A percentile compares a stretch with the other conserved stretches of the same genome.
These are phyloP conservation scores for Diaporthe nobilis DNA, from an alignment of 2,329 filamentous ascomycete species.

Conservation along the genomic window DNA sequence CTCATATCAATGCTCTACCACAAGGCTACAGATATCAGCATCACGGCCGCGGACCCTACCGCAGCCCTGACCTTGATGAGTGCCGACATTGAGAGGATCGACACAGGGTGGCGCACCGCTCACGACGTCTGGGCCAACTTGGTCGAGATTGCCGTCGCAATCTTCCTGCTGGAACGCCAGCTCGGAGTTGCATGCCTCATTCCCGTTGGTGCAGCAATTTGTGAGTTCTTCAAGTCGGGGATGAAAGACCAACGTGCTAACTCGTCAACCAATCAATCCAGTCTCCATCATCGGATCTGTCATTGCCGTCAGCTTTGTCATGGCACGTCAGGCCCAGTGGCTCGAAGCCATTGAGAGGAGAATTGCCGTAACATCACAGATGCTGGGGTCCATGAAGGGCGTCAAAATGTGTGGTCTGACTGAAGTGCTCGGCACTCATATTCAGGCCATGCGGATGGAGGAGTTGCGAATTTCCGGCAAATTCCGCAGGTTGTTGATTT, in stretches of 20 bases:
- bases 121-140: conserved; percentile 75
- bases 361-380: conserved; percentile 51
- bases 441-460: conserved; percentile 47
- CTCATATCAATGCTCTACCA: conserved; percentile 63
- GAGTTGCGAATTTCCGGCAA: conserved; percentile 52
- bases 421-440: conserved; percentile 23
- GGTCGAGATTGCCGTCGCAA: conserved; percentile 68
- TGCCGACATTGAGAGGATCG: conserved; percentile 61
- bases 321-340: conserved; percentile 54
- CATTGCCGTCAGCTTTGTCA: conserved; percentile 51
- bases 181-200: conserved; percentile 3
- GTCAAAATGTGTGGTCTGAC: conserved; percentile 55
- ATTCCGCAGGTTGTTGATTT: conserved; percentile 55
- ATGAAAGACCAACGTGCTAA: not conserved
- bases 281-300: conserved; percentile 58
- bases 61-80: conserved; percentile 63
- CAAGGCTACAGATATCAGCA: conserved; percentile 55
- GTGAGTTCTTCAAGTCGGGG: not conserved
- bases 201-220: conserved; percentile 1
- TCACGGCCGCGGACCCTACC: conserved; percentile 53
- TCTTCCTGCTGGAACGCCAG: conserved; percentile 60
- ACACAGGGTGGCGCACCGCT: conserved; percentile 50
- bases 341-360: conserved; percentile 57
- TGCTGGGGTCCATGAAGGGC: conserved; percentile 58
- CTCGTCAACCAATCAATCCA: conserved; percentile 38